Base-by-base conservation (phyloP, 164 flowering plant genomes). In the Vitis labrusca region DNA sequence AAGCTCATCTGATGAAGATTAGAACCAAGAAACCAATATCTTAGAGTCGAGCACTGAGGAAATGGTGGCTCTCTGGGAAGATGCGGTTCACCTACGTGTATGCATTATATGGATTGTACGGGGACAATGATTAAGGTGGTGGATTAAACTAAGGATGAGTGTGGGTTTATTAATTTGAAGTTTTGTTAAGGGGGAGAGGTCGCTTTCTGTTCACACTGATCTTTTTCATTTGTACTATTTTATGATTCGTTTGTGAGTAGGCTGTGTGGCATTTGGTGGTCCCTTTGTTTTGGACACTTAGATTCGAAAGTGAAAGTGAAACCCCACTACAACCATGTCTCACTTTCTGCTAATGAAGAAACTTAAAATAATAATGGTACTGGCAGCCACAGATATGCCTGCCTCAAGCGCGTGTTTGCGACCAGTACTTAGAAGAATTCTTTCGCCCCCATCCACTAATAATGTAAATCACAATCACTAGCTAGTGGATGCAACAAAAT, bases 251-350 rank as follows among this genome's bases (percentile, higher is more conserved):
- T 44, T 49, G 37, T 50, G 50, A 3, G 8, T 58, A 62, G 66
- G 64, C 7, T 72, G 64, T 59, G 63, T 49, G 64, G 69, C 49
- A 27, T 49, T 37, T 9, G 58, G 72, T 52, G 69, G 65, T 64
- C 63, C 61, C 19, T 17, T 59, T 30, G 60, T 44, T 37, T 64
- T 59, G 32, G 37, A 48, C 2, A 17, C 27, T 70, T 66, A 68
- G 77, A 78, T 74, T 78, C 73, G 72, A 71, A 63, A 71, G 75
- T 71, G 77, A 78, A 78, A 74, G 72, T 70, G 68, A 70, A 65
- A 67, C 59, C 74, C 77, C 72, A 78, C 75, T 71, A 51, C 50
- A 54, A 10, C 55, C 62, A 29, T 50, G 30, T 12, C 14, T 66
- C 51, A 14, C 71, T 72, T 71, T 66, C 50, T 59, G 50, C 63